These are phyloP conservation scores for Colletotrichum sublineola DNA, from an alignment of 2,329 filamentous ascomycete genomes.

Conservation along the genomic window DNA sequence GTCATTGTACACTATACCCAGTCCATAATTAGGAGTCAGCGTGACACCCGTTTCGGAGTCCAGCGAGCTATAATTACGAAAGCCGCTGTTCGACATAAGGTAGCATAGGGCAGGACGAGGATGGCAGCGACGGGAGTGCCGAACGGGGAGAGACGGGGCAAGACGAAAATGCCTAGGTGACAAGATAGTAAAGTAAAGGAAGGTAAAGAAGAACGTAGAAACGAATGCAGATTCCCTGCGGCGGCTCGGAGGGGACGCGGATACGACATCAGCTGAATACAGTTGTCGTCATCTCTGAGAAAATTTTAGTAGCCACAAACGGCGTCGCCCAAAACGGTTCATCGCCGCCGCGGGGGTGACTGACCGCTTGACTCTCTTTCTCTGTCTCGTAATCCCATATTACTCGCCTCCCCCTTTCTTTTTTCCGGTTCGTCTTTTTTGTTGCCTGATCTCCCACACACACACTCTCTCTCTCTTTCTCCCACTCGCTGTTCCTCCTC, in stretches of 20 bases:
- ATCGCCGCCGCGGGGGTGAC: constrained; percentile 13
- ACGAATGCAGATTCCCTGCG: constrained; percentile 6
- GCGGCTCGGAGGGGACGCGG: constrained; percentile 18
- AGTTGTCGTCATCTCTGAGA: constrained; percentile 34
- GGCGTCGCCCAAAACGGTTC: constrained; percentile 33
- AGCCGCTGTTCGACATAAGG: constrained; percentile 12
- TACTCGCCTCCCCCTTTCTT: background rate
- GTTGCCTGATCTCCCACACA: no score
- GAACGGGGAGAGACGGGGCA: background rate
- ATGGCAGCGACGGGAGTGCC: background rate
- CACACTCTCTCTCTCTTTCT: background rate
- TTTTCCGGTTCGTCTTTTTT: background rate
- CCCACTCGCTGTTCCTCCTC: background rate
- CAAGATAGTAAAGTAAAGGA: background rate
- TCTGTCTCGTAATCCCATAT: background rate
- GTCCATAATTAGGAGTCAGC: constrained; percentile 36
- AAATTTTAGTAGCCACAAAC: constrained; percentile 31
- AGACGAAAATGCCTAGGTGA: no score
- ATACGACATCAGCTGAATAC: constrained; percentile 30
- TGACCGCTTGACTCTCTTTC: constrained; percentile 7
- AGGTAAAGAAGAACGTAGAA: constrained; percentile 13
- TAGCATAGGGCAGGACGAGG: constrained; percentile 1
- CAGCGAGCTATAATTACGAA: constrained; percentile 24
- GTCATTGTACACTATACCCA: background rate
- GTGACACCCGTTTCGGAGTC: constrained; percentile 29